These are phyloP conservation scores for Boletellus sp. DNA, from an alignment of 768 basidiomycete species.

Conservation along the genomic window DNA sequence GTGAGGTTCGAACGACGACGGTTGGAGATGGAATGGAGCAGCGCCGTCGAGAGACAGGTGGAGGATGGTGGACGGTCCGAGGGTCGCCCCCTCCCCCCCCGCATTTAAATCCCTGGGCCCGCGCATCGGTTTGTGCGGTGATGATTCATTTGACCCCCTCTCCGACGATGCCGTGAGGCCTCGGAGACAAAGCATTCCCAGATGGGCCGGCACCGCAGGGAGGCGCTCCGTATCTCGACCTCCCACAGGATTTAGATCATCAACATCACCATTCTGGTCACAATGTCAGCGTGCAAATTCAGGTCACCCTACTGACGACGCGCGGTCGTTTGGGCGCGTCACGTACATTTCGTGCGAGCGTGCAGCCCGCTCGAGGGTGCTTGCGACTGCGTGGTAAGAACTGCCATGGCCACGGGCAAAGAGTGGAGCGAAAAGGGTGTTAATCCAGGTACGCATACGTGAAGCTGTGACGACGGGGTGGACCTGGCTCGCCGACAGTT, in stretches of 20 bases:
- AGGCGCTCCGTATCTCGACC: background rate
- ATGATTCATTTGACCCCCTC: background rate
- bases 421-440: background rate
- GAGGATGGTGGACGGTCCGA: background rate
- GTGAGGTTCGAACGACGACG: background rate
- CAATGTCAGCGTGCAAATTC: background rate
- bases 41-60: background rate
- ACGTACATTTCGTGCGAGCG: background rate
- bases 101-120: slow-evolving; percentile 3
- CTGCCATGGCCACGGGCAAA: background rate
- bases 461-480: background rate
- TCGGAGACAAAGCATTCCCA: background rate
- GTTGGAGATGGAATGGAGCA: background rate
- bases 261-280: background rate
- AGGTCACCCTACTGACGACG: background rate
- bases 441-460: background rate
- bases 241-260: background rate
- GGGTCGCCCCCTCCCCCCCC: background rate
- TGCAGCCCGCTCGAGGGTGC: too few species aligned
- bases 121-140: slow-evolving; percentile 4
- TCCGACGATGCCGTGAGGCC: background rate
- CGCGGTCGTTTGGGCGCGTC: background rate
- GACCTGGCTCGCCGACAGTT: background rate
- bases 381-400: background rate
- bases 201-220: slow-evolving; percentile 2